These are phyloP conservation scores for Sporobolomyces roseus DNA, from an alignment of 768 basidiomycete species.

Conservation along the genomic window DNA sequence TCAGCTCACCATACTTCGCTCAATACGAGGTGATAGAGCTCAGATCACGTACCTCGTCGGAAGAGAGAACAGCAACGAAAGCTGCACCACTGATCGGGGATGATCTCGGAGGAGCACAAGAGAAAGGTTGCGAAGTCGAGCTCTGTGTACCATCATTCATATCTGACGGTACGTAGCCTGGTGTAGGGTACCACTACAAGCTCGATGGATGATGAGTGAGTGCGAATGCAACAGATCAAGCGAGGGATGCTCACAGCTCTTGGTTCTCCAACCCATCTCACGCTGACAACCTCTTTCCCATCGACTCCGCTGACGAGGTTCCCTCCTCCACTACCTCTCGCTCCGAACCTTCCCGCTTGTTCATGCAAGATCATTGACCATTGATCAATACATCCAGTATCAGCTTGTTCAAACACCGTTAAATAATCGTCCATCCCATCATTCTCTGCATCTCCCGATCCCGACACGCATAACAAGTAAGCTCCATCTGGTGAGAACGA, in stretches of 20 bases:
- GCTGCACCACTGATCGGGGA: slow-evolving; percentile 25
- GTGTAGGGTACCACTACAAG: slow-evolving; percentile 27
- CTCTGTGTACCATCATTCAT: neutral
- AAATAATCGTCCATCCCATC: slow-evolving; percentile 14
- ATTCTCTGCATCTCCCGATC: neutral
- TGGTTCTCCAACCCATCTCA: slow-evolving; percentile 33
- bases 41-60: slow-evolving; percentile 26
- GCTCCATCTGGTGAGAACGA: slow-evolving; percentile 24
- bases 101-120: slow-evolving; percentile 32
- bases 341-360: slow-evolving; percentile 16
- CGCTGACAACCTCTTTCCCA: slow-evolving; percentile 20
- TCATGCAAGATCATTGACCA: slow-evolving; percentile 30
- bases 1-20: too few relatives aligned
- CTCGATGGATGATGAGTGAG: neutral
- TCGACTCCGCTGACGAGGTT: neutral
- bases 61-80: slow-evolving; percentile 28
- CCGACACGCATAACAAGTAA: slow-evolving; percentile 21
- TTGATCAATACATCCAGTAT: slow-evolving; percentile 19
- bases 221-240: neutral
- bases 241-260: slow-evolving; percentile 2
- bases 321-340: neutral
- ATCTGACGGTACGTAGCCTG: neutral
- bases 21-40: too few relatives aligned
- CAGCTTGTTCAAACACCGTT: slow-evolving; percentile 30
- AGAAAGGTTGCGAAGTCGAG: too few relatives aligned